Percentiles rank a stretch among this genome's conserved stretches.
These are phyloP conservation scores for Lenzites betulinus DNA, from an alignment of 768 basidiomycete genomes.

Conservation along the genomic window DNA sequence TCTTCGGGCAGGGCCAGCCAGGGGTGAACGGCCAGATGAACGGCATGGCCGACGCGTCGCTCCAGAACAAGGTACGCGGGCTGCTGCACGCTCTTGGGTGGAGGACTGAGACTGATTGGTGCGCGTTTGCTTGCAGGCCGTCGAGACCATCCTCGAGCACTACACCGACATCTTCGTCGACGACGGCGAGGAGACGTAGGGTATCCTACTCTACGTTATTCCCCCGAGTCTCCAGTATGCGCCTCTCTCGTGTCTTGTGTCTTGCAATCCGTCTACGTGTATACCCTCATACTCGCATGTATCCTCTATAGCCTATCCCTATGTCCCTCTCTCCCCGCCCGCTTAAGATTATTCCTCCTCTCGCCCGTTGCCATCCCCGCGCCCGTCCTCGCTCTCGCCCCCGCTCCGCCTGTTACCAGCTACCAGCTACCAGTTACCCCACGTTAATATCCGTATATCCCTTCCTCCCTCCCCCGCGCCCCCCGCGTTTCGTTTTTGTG, in stretches of 20 bases:
- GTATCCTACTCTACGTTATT: constrained; percentile 21
- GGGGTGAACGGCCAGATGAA: constrained; percentile 42
- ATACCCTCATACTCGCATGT: constrained; percentile 22
- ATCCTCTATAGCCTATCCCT: constrained; percentile 18
- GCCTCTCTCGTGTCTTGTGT: neutral
- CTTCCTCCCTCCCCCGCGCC: neutral
- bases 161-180: constrained; percentile 98
- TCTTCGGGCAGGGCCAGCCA: constrained; percentile 73
- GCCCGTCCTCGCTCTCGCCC: neutral
- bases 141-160: constrained; percentile 93
- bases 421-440: too few species aligned
- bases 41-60: constrained; percentile 68
- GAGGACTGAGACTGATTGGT: too few species aligned
- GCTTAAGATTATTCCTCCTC: neutral
- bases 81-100: too few species aligned
- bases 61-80: constrained; percentile 71
- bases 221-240: constrained; percentile 25
- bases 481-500: neutral
- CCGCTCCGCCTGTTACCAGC: neutral
- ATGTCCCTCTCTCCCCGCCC: constrained; percentile 1
- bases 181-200: constrained; percentile 55
- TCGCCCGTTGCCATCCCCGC: neutral
- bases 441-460: constrained; percentile 14
- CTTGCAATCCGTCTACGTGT: constrained; percentile 11
- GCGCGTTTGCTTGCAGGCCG: constrained; percentile 62